phyloP scores from a whole-genome alignment of 78 protist genomes.

The slime mould (Dictyostelium discoideum) region dicty_2.7 NC_007090.3:2784501-2785000 shows the following conservation, averaged over 20 bases:
- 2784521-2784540: slow-evolving; percentile 48
- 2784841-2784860: slow-evolving; percentile 80
- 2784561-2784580: background rate
- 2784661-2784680: slow-evolving; percentile 7
- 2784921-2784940: background rate
- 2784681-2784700: slow-evolving; percentile 55
- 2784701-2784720: slow-evolving; percentile 59
- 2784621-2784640: background rate
- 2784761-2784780: slow-evolving; percentile 70
- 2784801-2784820: slow-evolving; percentile 73
- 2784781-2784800: slow-evolving; percentile 20
- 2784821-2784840: slow-evolving; percentile 77
- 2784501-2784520: slow-evolving; percentile 40
- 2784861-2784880: slow-evolving; percentile 64
- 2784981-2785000: slow-evolving; percentile 28
- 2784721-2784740: slow-evolving; percentile 70
- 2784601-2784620: background rate
- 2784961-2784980: background rate
- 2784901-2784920: slow-evolving; percentile 20
- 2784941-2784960: background rate
- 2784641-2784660: slow-evolving; percentile 60
- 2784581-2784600: background rate
- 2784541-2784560: slow-evolving; percentile 22
- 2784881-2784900: slow-evolving; percentile 42
- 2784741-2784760: slow-evolving; percentile 57